Percentiles rank a stretch among this genome's conserved stretches.
Evolutionary conservation across 805 yeast species (phyloP).

Genomic region (Candida montana): DNA sequence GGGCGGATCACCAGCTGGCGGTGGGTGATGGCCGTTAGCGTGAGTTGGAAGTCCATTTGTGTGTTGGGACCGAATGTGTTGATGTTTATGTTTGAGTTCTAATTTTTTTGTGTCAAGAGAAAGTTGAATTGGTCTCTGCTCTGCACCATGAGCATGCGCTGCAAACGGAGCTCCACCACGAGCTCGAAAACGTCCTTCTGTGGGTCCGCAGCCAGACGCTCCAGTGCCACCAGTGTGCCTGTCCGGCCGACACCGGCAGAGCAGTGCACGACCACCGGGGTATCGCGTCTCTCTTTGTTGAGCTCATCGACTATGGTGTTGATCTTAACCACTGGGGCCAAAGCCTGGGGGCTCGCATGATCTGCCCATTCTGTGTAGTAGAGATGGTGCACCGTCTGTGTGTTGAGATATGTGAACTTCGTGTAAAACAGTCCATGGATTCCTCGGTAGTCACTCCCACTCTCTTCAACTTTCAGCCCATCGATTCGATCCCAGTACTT

Average conservation of each 20-base stretch:
- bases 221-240: conserved; percentile 77
- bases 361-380: conserved; percentile 83
- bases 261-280: conserved; percentile 74
- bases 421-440: conserved; percentile 19
- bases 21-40: neutral
- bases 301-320: conserved; percentile 26
- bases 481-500: conserved; percentile 65
- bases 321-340: conserved; percentile 29
- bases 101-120: neutral
- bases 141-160: neutral
- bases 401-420: conserved; percentile 17
- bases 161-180: neutral
- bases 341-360: conserved; percentile 53
- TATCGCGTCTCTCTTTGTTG: conserved; percentile 9
- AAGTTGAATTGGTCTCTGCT: neutral
- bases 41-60: neutral
- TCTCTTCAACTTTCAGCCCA: conserved; percentile 6
- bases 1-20: neutral
- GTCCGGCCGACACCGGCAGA: conserved; percentile 98
- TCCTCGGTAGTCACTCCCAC: too few species aligned
- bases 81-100: too few species aligned
- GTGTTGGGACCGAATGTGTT: too few species aligned
- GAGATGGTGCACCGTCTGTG: conserved; percentile 45
- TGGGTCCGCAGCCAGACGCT: conserved; percentile 26
- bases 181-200: neutral